A percentile compares a stretch with the other conserved stretches of the same genome.
These are phyloP conservation scores for Rhizopus sp. DNA, from an alignment of 371 early-diverging fungal genomes.

Conservation along the genomic window DNA sequence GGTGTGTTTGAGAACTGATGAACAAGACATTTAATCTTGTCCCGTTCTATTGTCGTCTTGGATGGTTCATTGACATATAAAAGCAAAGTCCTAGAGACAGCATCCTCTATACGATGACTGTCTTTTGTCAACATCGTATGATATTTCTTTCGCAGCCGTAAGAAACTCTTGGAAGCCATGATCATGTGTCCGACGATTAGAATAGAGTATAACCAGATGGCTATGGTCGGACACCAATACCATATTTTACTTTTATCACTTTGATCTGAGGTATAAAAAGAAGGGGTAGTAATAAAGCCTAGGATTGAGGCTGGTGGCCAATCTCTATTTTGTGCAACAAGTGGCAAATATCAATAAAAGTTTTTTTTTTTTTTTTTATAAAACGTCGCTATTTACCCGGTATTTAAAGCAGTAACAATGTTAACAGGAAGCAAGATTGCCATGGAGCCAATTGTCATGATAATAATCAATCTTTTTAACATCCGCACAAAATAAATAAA, in stretches of 20 bases:
- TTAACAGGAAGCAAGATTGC: slow-evolving; percentile 65
- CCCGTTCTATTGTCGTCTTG: not conserved
- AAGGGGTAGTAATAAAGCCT: slow-evolving; percentile 37
- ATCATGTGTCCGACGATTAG: slow-evolving; percentile 49
- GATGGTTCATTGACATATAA: slow-evolving; percentile 9
- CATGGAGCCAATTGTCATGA: slow-evolving; percentile 58
- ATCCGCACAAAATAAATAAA: slow-evolving; percentile 73
- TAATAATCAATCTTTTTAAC: slow-evolving; percentile 52
- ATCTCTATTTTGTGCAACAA: slow-evolving; percentile 40
- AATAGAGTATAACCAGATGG: slow-evolving; percentile 57
- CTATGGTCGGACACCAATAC: slow-evolving; percentile 61
- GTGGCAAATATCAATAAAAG: slow-evolving; percentile 19
- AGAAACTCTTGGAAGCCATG: slow-evolving; percentile 51
- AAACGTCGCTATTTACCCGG: slow-evolving; percentile 26
- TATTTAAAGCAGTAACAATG: slow-evolving; percentile 47
- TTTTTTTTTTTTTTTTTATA: not conserved
- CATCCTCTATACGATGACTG: slow-evolving; percentile 35
- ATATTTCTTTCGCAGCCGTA: slow-evolving; percentile 50
- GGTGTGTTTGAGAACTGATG: not conserved
- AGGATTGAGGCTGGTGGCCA: slow-evolving; percentile 44
- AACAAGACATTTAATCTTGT: not conserved
- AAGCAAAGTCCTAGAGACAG: slow-evolving; percentile 17
- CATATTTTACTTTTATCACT: slow-evolving; percentile 26
- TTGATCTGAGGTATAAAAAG: slow-evolving; percentile 27
- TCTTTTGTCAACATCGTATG: slow-evolving; percentile 22